Conservation (phyloP, 139 green algal species). For the Coelastrella sp. region DNA sequence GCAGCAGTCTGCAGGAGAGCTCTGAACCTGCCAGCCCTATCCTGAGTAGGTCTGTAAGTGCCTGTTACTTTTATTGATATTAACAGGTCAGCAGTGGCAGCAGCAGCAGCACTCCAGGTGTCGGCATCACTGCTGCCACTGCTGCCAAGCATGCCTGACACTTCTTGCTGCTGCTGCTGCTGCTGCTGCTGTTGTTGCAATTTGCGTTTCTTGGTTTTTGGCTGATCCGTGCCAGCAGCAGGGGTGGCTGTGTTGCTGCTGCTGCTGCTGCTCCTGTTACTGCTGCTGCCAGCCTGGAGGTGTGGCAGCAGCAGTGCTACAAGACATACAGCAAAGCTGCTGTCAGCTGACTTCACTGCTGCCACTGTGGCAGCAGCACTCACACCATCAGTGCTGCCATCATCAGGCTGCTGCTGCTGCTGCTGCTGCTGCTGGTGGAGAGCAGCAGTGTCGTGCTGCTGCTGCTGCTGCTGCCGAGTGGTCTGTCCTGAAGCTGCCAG, state of each 20-base stretch:
- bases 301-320: conserved; percentile 29
- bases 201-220: not conserved
- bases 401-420: not conserved
- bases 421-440: not conserved
- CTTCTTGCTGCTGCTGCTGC: not conserved
- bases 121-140: not conserved
- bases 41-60: conserved; percentile 35
- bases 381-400: not conserved
- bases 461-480: conserved; percentile 30
- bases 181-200: conserved; percentile 5
- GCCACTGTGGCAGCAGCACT: not conserved
- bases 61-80: not conserved
- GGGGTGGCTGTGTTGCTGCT: not conserved
- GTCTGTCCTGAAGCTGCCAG: conserved; percentile 25
- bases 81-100: not conserved
- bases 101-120: conserved; percentile 20
- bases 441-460: conserved; percentile 3
- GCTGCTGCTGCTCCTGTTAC: not conserved
- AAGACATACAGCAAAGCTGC: conserved; percentile 14
- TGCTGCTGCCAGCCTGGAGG: not conserved
- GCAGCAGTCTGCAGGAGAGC: not conserved
- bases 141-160: not conserved
- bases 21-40: not conserved
- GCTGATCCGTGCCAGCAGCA: not conserved
- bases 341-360: conserved; percentile 31